Evolutionary conservation across 352 stramenopile genomes (phyloP).

Genomic region (Pilasporangium apinafurcum): DNA sequence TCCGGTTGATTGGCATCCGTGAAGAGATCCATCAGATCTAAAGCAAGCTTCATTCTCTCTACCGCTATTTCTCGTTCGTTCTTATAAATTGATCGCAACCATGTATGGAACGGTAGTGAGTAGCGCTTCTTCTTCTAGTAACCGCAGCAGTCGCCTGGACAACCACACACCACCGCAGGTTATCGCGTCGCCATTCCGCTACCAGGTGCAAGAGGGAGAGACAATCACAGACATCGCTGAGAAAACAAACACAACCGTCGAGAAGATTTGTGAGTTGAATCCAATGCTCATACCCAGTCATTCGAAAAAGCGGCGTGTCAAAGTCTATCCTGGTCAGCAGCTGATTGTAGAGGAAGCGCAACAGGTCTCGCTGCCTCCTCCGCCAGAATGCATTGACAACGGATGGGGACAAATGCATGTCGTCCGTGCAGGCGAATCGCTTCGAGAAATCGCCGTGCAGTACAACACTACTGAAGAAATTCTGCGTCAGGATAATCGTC

Average conservation of each 20-base stretch:
- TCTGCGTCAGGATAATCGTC: constrained; percentile 76
- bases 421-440: constrained; percentile 57
- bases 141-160: constrained; percentile 11
- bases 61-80: constrained; percentile 7
- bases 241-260: constrained; percentile 58
- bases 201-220: constrained; percentile 58
- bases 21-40: neutral
- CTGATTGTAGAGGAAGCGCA: constrained; percentile 66
- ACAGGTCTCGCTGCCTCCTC: constrained; percentile 62
- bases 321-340: constrained; percentile 69
- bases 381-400: constrained; percentile 73
- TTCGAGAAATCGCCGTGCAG: constrained; percentile 55
- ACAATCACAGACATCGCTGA: constrained; percentile 54
- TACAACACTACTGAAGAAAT: constrained; percentile 82
- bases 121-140: constrained; percentile 11
- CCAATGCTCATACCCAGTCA: constrained; percentile 31
- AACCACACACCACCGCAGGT: constrained; percentile 14
- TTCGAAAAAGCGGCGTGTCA: constrained; percentile 31
- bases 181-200: constrained; percentile 58
- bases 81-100: neutral
- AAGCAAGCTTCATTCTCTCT: constrained; percentile 1
- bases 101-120: constrained; percentile 54
- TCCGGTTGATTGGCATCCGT: neutral
- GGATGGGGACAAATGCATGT: constrained; percentile 84
- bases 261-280: constrained; percentile 56